These are phyloP conservation scores for Skeletonema tropicum DNA, from an alignment of 108 stramenopile species.

Conservation along the genomic window DNA sequence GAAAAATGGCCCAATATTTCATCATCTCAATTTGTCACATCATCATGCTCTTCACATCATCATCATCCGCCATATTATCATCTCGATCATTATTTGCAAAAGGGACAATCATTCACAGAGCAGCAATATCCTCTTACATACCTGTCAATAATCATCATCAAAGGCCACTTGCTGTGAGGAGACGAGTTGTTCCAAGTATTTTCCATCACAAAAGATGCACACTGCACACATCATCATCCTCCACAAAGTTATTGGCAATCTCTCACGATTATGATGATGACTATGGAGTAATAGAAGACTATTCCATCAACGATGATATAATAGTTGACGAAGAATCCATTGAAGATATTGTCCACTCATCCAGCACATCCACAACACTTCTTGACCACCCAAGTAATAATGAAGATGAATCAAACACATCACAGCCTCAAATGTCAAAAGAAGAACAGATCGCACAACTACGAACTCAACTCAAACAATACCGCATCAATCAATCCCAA, in stretches of 20 bases:
- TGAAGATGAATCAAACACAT: neutral
- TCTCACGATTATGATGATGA: neutral
- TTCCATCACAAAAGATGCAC: neutral
- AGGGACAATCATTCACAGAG: neutral
- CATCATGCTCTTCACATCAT: neutral
- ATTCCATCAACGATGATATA: neutral
- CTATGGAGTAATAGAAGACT: neutral
- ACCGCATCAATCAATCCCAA: slow-evolving; percentile 24
- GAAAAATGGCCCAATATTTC: neutral
- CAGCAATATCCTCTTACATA: neutral
- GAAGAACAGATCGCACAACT: slow-evolving; percentile 10
- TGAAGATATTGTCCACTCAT: neutral
- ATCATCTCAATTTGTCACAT: neutral
- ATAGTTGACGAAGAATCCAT: neutral
- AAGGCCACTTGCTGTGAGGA: neutral
- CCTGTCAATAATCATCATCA: neutral
- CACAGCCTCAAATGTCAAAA: neutral
- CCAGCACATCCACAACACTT: neutral
- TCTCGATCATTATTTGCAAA: neutral
- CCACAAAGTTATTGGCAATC: neutral
- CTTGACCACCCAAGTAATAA: neutral
- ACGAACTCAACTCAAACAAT: slow-evolving; percentile 31
- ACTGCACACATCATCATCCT: neutral
- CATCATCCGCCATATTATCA: no score
- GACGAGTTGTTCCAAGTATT: neutral